Evolutionary conservation across 2,329 filamentous ascomycete genomes (phyloP), one percentile per base, ranked within the genome.

Genomic region (Epichloe hybrida): DNA sequence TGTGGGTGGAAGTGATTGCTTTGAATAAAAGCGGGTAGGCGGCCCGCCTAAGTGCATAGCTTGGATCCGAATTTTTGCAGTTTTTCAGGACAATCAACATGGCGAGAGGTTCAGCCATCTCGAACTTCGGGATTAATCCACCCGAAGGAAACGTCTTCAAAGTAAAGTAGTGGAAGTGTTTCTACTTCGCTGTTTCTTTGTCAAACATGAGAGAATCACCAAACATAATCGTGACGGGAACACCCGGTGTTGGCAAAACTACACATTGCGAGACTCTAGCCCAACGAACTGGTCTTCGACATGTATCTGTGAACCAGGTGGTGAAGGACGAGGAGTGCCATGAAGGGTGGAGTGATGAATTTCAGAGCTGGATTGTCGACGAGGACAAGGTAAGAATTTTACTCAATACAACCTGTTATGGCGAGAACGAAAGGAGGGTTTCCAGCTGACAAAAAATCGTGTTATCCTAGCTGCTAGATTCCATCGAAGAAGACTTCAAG

Each of bases 161-260:
- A 3, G 15, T 38, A 13, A 27, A 21, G 17, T 15, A 37, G 17
- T n/a, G 15, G 27, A 23, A 15, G 15, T 21, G 7, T 34, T 20
- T 7, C 21, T 17, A 17, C 15, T 12, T 42, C 36, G n/a, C 13
- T 4, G 9, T 4, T 5, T 35, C 7, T 36, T 9, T 6, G 12
- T 5, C 17, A 35, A 46, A 39, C 12, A 69, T 72, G 64, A 72
- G 80, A 58, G 70, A 64, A 34, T 69, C 70, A 55, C 93, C 93
- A 34, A 98, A 97, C 67, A 88, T 98, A 61, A 85, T 98, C 58
- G 77, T 98, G 57, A 97, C 93, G 40, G 93, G 93, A 56, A 98
- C 93, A 20, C 93, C 93, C 0, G 93, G 93, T 50, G 88, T 94
- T 31, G 93, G 93, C 62, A 98, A 98, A 72, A 95, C 90, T 17